These are phyloP conservation scores for Chrysosphaeria jannelii DNA, from an alignment of 2,329 filamentous ascomycete species.

Conservation along the genomic window DNA sequence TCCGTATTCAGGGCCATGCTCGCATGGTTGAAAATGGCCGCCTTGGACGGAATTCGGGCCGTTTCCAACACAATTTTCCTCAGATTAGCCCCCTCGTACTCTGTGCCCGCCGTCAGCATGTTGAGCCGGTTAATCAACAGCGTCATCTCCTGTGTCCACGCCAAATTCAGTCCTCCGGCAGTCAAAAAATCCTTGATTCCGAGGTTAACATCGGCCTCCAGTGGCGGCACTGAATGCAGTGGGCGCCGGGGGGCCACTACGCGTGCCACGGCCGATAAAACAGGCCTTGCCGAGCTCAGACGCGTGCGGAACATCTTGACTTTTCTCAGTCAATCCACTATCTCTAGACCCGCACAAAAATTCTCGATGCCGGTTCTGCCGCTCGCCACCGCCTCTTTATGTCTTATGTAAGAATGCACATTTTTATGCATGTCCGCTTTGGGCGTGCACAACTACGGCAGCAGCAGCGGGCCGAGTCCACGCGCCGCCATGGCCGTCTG, in stretches of 20 bases:
- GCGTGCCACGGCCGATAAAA: no score
- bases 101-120: slow-evolving; percentile 38
- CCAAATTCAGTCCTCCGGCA: slow-evolving; percentile 34
- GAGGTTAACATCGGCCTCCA: slow-evolving; percentile 14
- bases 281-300: no score
- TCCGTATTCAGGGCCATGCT: slow-evolving; percentile 85
- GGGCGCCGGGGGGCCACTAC: no score
- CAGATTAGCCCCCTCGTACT: slow-evolving; percentile 22
- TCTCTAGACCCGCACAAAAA: background rate
- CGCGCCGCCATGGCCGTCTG: slow-evolving; percentile 23
- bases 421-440: no score
- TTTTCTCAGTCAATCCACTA: no score
- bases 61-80: slow-evolving; percentile 43
- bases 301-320: no score
- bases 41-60: slow-evolving; percentile 48
- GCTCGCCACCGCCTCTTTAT: no score
- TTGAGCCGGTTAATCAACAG: slow-evolving; percentile 52
- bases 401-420: no score
- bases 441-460: no score
- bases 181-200: slow-evolving; percentile 25
- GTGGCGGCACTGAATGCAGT: no score
- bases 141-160: slow-evolving; percentile 61
- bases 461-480: slow-evolving; percentile 23
- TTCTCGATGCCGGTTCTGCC: no score
- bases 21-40: slow-evolving; percentile 77